Conservation (phyloP, 257 asterid genomes). For the Knoxia roxburghii region DNA sequence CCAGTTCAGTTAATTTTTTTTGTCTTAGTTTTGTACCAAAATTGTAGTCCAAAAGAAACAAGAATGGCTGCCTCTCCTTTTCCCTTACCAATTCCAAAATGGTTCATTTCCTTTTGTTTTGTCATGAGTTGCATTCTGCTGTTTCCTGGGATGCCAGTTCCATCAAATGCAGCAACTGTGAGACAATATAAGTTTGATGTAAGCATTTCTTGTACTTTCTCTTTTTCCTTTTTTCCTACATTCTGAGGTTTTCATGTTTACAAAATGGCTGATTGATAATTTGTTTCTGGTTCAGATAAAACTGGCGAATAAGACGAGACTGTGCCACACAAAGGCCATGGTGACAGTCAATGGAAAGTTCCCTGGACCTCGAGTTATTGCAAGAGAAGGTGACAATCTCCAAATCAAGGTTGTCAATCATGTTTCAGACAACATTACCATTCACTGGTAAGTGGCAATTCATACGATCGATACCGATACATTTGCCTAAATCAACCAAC, state of each 20-base stretch:
- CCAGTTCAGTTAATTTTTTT: no score
- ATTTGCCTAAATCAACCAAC: no score
- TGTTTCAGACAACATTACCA: slow-evolving; percentile 51
- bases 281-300: slow-evolving; percentile 31
- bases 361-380: slow-evolving; percentile 58
- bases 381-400: slow-evolving; percentile 64
- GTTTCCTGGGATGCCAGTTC: slow-evolving; percentile 7
- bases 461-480: no score
- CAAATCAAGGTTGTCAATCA: slow-evolving; percentile 48
- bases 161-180: slow-evolving; percentile 15
- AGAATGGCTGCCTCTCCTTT: slow-evolving; percentile 8
- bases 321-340: slow-evolving; percentile 52
- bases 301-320: slow-evolving; percentile 48
- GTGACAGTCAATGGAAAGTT: slow-evolving; percentile 58
- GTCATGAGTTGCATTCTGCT: slow-evolving; percentile 16
- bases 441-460: slow-evolving; percentile 54
- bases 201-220: neutral
- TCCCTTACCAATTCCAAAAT: slow-evolving; percentile 6
- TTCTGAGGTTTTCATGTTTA: neutral
- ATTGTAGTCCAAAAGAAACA: neutral
- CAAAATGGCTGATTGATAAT: neutral
- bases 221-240: no score
- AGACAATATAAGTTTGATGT: slow-evolving; percentile 15
- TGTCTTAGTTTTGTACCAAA: no score
- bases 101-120: slow-evolving; percentile 4